Evolutionary conservation across 257 asterid species (phyloP).

Genomic region (Ajuga chamaepitys): DNA sequence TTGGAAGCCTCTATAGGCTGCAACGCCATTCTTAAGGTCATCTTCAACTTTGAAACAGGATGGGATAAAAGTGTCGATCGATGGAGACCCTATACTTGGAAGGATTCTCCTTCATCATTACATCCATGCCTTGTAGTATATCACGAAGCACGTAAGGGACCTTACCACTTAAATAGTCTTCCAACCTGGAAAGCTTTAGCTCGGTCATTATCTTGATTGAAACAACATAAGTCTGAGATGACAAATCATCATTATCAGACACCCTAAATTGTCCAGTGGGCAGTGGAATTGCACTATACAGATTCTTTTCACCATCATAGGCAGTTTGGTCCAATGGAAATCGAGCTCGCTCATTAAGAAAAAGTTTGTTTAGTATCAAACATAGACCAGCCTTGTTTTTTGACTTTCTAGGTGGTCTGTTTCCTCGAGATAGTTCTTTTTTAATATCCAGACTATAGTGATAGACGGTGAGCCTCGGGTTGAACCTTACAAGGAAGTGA

Average conservation of each 20-base stretch:
- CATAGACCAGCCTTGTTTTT: slow-evolving; percentile 29
- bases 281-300: slow-evolving; percentile 46
- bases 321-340: slow-evolving; percentile 49
- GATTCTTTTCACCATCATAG: slow-evolving; percentile 69
- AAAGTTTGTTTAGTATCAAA: slow-evolving; percentile 37
- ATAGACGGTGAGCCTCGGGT: slow-evolving; percentile 36
- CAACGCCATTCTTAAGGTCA: slow-evolving; percentile 47
- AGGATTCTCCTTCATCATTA: slow-evolving; percentile 74
- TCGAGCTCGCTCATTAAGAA: slow-evolving; percentile 29
- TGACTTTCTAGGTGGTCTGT: slow-evolving; percentile 22
- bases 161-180: slow-evolving; percentile 43
- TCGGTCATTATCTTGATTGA: slow-evolving; percentile 45
- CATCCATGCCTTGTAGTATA: slow-evolving; percentile 60
- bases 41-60: slow-evolving; percentile 23
- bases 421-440: slow-evolving; percentile 27
- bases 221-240: slow-evolving; percentile 22
- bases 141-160: slow-evolving; percentile 49
- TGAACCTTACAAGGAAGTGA: slow-evolving; percentile 51
- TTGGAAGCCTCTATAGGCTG: slow-evolving; percentile 57
- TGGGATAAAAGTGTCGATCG: slow-evolving; percentile 46
- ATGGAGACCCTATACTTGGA: slow-evolving; percentile 28
- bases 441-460: slow-evolving; percentile 53
- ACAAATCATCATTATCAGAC: slow-evolving; percentile 30
- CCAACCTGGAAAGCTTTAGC: slow-evolving; percentile 54
- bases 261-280: slow-evolving; percentile 53